A percentile compares a stretch with the other conserved stretches of the same genome.
phyloP scores from a whole-genome alignment of 345 rosid species.

The Eucalyptus pumila region DNA sequence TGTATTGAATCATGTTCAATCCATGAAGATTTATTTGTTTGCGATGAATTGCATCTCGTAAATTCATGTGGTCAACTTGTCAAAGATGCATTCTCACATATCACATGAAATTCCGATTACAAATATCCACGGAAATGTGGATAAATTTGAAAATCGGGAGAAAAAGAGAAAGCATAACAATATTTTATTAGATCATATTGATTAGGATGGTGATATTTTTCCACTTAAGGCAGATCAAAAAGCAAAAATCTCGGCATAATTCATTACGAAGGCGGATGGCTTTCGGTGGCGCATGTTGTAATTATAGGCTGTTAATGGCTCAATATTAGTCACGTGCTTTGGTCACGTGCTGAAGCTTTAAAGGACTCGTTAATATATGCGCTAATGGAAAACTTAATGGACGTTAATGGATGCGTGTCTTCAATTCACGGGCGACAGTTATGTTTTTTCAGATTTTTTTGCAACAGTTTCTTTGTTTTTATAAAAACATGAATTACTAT shows the following conservation, averaged over 20 bases:
- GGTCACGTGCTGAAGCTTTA: neutral
- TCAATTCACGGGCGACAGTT: neutral
- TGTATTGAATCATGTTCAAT: neutral
- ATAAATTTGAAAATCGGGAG: neutral
- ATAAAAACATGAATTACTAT: neutral
- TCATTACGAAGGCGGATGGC: neutral
- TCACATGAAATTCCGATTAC: neutral
- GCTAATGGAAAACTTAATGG: neutral
- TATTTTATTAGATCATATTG: neutral
- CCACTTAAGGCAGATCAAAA: neutral
- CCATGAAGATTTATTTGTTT: too few species aligned
- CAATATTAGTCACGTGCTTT: neutral
- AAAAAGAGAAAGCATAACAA: neutral
- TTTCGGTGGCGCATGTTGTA: neutral
- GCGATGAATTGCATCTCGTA: neutral
- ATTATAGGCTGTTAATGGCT: neutral
- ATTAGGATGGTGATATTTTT: neutral
- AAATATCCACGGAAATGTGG: neutral
- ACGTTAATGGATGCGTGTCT: neutral
- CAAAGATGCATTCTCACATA: neutral
- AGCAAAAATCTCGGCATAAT: neutral
- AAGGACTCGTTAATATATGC: neutral
- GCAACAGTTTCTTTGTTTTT: neutral
- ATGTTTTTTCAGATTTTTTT: neutral
- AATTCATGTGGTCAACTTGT: neutral